Conservation (phyloP, 2,329 filamentous ascomycete genomes). For the Xylaria sp. region DNA sequence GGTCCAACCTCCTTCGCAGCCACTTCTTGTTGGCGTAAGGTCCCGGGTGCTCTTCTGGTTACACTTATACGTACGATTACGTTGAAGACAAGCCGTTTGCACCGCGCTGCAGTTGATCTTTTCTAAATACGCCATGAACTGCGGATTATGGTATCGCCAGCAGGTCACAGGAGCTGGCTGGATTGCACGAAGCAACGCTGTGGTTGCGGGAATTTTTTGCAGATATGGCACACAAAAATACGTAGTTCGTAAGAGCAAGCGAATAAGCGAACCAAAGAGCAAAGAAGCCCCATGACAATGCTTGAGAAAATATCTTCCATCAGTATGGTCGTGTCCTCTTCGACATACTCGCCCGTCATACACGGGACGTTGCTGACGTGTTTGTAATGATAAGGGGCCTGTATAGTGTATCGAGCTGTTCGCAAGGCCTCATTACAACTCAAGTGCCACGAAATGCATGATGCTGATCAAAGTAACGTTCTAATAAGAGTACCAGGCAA, state of each 20-base stretch:
- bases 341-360: slow-evolving; percentile 22
- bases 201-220: too few relatives aligned
- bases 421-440: neutral
- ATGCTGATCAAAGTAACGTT: neutral
- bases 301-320: neutral
- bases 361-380: slow-evolving; percentile 10
- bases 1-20: neutral
- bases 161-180: neutral
- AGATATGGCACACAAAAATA: slow-evolving; percentile 5
- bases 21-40: slow-evolving; percentile 1
- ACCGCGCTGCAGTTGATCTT: neutral
- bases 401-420: neutral
- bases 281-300: neutral
- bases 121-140: neutral
- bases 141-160: slow-evolving; percentile 10
- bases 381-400: neutral
- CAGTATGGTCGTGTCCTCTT: neutral
- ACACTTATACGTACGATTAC: slow-evolving; percentile 16
- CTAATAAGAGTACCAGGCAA: neutral
- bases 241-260: slow-evolving; percentile 6
- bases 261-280: neutral
- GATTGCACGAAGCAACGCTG: slow-evolving; percentile 10
- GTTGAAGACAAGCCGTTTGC: neutral
- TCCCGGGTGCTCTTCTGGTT: slow-evolving; percentile 5
- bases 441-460: neutral